Conservation (phyloP, 1,139 yeast genomes). For the Saccharomycopsis phalli region DNA sequence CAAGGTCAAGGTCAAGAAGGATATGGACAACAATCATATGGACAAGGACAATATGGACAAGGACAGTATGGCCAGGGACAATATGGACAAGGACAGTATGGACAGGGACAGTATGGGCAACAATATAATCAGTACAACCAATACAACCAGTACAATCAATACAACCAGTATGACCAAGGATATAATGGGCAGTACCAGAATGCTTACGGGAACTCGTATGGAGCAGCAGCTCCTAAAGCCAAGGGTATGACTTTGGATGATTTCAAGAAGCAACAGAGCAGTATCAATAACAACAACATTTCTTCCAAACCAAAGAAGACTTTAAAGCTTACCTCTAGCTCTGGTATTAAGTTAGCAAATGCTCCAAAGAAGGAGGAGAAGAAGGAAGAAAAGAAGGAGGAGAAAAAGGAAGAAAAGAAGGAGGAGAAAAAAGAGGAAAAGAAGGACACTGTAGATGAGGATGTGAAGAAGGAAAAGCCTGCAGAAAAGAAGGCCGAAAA, state of each 20-base stretch:
- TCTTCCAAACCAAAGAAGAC: conserved; percentile 47
- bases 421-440: conserved; percentile 15
- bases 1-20: conserved; percentile 23
- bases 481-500: conserved; percentile 14
- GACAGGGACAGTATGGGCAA: conserved; percentile 22
- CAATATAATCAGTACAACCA: conserved; percentile 22
- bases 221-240: conserved; percentile 22
- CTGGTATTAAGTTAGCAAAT: conserved; percentile 61
- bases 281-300: conserved; percentile 25
- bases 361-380: conserved; percentile 29
- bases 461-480: conserved; percentile 23
- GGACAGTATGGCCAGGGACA: conserved; percentile 22
- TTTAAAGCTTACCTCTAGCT: conserved; percentile 55
- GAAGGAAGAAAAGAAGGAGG: conserved; percentile 25
- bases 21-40: conserved; percentile 25
- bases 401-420: conserved; percentile 23
- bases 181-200: conserved; percentile 21
- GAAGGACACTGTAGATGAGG: conserved; percentile 18
- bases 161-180: conserved; percentile 24
- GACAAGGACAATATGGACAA: conserved; percentile 28
- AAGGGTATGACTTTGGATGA: conserved; percentile 79
- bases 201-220: conserved; percentile 15
- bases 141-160: conserved; percentile 22
- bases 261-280: conserved; percentile 64
- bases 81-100: conserved; percentile 23